phyloP scores from a whole-genome alignment of 805 yeast genomes.

The Candida sithepensis region DNA sequence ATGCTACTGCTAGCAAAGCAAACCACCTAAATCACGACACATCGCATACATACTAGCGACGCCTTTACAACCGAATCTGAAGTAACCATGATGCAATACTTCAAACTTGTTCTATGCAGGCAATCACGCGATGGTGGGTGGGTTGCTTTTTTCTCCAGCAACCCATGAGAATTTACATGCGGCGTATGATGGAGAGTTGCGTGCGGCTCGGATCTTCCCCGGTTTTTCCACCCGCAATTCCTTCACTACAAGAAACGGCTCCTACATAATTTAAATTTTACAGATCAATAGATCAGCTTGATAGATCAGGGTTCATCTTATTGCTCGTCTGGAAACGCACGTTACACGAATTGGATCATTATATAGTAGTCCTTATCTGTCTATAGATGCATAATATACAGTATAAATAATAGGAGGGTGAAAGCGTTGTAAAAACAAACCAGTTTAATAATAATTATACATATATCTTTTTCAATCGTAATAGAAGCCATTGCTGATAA shows the following conservation, averaged over 20 bases:
- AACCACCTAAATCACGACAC: too few relatives aligned
- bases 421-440: neutral
- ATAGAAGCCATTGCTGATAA: constrained; percentile 79
- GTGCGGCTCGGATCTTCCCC: neutral
- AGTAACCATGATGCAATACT: neutral
- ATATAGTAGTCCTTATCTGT: neutral
- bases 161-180: neutral
- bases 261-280: too few relatives aligned
- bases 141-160: neutral
- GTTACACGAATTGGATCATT: too few relatives aligned
- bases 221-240: neutral
- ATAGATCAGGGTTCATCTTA: too few relatives aligned
- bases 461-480: constrained; percentile 32
- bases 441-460: constrained; percentile 3
- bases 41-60: neutral
- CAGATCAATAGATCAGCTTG: too few relatives aligned
- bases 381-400: neutral
- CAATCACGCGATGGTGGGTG: neutral
- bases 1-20: too few relatives aligned
- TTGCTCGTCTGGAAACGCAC: too few relatives aligned
- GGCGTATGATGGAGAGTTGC: neutral
- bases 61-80: neutral
- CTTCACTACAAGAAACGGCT: too few relatives aligned
- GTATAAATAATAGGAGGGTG: neutral
- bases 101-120: neutral